These are phyloP conservation scores for Ilex paraguariensis DNA, from an alignment of 305 asterid genomes.

Conservation along the genomic window DNA sequence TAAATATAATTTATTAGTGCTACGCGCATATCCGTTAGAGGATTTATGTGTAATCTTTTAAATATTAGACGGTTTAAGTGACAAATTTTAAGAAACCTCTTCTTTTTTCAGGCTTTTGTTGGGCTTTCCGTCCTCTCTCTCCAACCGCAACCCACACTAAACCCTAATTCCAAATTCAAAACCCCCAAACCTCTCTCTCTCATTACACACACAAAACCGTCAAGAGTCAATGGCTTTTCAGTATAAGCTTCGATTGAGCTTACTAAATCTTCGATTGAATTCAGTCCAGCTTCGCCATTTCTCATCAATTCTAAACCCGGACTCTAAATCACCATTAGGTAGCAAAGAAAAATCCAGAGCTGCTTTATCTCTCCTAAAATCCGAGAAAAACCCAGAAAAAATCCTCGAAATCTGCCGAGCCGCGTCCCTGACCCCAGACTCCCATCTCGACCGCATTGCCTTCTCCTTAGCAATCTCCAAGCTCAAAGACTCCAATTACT, in stretches of 20 bases:
- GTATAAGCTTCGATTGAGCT: neutral
- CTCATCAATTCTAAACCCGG: conserved; percentile 64
- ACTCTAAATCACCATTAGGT: conserved; percentile 46
- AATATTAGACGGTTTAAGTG: no score
- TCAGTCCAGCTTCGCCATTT: conserved; percentile 18
- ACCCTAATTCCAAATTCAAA: no score
- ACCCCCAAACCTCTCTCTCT: no score
- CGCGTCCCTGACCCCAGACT: conserved; percentile 63
- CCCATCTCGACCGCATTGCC: conserved; percentile 63
- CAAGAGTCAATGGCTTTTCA: no score
- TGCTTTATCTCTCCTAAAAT: conserved; percentile 55
- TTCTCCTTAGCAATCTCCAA: conserved; percentile 51
- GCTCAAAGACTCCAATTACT: conserved; percentile 39
- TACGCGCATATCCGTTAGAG: no score
- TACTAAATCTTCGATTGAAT: no score
- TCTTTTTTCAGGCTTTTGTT: no score
- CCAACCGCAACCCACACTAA: no score
- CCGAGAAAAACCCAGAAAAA: conserved; percentile 73
- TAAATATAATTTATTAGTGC: no score
- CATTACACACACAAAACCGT: no score
- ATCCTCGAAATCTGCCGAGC: conserved; percentile 75
- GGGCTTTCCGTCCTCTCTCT: neutral
- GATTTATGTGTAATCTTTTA: no score
- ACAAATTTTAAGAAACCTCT: no score
- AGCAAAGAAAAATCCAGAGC: conserved; percentile 54